Conservation (phyloP, 345 rosid species). For the Erodium maritimum region DNA sequence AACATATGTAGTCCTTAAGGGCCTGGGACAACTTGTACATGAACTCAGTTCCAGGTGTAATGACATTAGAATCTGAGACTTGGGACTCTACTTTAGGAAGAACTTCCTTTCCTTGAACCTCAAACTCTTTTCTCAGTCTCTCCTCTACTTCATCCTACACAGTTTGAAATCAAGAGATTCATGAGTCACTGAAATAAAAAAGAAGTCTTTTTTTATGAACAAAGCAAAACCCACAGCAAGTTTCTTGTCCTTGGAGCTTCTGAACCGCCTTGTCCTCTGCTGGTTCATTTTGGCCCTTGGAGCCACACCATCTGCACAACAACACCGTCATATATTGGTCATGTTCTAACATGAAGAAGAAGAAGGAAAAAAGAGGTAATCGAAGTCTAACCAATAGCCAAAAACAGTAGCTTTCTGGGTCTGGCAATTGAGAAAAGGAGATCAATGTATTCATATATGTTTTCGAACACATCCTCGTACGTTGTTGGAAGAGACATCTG, state of each 20-base stretch:
- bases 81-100: constrained; percentile 10
- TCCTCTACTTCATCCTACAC: constrained; percentile 14
- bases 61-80: constrained; percentile 13
- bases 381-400: constrained; percentile 19
- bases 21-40: constrained; percentile 12
- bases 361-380: not conserved
- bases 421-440: constrained; percentile 15
- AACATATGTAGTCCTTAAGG: constrained; percentile 9
- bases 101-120: constrained; percentile 16
- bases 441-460: constrained; percentile 15
- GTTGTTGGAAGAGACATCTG: constrained; percentile 13
- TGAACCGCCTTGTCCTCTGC: constrained; percentile 13
- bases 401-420: constrained; percentile 14
- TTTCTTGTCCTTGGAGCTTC: constrained; percentile 8
- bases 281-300: constrained; percentile 28
- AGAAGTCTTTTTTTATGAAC: not conserved
- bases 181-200: too few relatives aligned
- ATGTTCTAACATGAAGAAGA: not conserved
- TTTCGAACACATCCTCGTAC: constrained; percentile 12
- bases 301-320: constrained; percentile 19
- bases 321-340: not conserved
- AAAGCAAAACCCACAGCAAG: constrained; percentile 10
- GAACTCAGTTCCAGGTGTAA: constrained; percentile 18
- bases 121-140: constrained; percentile 10
- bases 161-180: not conserved